Evolutionary conservation across 352 stramenopile genomes (phyloP).

Genomic region (Sclerospora graminicola): DNA sequence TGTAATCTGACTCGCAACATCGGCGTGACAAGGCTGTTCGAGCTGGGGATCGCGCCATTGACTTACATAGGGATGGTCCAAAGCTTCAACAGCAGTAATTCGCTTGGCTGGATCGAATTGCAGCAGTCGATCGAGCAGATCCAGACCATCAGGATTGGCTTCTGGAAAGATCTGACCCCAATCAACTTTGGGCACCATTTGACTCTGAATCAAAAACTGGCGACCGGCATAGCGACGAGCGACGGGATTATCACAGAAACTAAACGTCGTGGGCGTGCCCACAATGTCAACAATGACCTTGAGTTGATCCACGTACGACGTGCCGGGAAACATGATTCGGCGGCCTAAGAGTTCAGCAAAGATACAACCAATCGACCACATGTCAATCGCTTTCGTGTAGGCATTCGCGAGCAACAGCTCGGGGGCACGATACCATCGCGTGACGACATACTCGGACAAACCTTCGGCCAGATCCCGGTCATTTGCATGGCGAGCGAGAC

Average conservation of each 20-base stretch:
- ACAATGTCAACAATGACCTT: constrained; percentile 84
- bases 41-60: constrained; percentile 61
- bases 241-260: constrained; percentile 78
- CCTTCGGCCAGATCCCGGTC: constrained; percentile 72
- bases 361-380: constrained; percentile 98
- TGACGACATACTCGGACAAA: constrained; percentile 91
- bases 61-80: constrained; percentile 87
- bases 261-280: constrained; percentile 75
- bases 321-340: constrained; percentile 71
- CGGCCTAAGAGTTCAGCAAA: constrained; percentile 96
- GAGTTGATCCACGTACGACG: constrained; percentile 82
- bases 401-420: constrained; percentile 75
- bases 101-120: constrained; percentile 82
- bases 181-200: constrained; percentile 60
- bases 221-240: constrained; percentile 72
- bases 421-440: constrained; percentile 86
- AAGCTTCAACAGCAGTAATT: constrained; percentile 73
- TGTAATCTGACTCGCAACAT: constrained; percentile 43
- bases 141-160: constrained; percentile 76
- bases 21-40: constrained; percentile 40
- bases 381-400: constrained; percentile 86
- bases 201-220: constrained; percentile 70
- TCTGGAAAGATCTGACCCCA: constrained; percentile 72
- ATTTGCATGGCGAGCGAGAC: constrained; percentile 69
- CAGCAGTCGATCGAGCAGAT: constrained; percentile 80